Conservation (phyloP, 306 rosid species). For the Malus fusca region DNA sequence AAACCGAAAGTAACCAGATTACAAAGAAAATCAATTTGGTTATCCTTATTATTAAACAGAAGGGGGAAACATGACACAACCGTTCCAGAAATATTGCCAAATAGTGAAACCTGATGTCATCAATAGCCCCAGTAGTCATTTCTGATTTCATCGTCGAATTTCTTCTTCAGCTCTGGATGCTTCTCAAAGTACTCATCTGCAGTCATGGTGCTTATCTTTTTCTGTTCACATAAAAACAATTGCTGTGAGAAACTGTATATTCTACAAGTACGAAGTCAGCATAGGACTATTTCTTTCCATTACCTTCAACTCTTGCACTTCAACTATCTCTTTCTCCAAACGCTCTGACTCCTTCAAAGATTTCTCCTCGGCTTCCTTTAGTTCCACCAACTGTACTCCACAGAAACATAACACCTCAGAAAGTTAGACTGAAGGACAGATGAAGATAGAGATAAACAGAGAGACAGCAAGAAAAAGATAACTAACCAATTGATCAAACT, state of each 20-base stretch:
- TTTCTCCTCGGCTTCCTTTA: slow-evolving; percentile 81
- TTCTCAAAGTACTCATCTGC: slow-evolving; percentile 87
- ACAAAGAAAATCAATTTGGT: slow-evolving; percentile 35
- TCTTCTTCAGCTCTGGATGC: slow-evolving; percentile 89
- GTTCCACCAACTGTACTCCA: slow-evolving; percentile 62
- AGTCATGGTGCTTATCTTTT: slow-evolving; percentile 84
- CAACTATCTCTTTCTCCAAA: slow-evolving; percentile 76
- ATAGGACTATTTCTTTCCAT: not conserved
- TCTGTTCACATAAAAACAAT: slow-evolving; percentile 32
- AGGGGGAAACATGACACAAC: slow-evolving; percentile 28
- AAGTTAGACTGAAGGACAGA: not conserved
- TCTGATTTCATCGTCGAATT: slow-evolving; percentile 89
- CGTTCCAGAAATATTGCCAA: slow-evolving; percentile 28
- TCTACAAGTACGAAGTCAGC: not conserved
- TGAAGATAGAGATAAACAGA: not conserved
- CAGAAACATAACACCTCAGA: slow-evolving; percentile 6
- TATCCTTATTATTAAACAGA: slow-evolving; percentile 45
- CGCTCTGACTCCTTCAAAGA: slow-evolving; percentile 90
- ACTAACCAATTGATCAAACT: slow-evolving; percentile 68
- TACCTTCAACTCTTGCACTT: slow-evolving; percentile 89
- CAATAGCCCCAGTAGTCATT: slow-evolving; percentile 93
- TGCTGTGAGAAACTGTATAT: slow-evolving; percentile 17
- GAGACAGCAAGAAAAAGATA: not conserved
- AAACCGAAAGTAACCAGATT: slow-evolving; percentile 25
- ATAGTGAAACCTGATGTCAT: slow-evolving; percentile 16